Base-by-base conservation (phyloP, 2,329 filamentous ascomycete genomes). In the Chaetomium globosum region DNA sequence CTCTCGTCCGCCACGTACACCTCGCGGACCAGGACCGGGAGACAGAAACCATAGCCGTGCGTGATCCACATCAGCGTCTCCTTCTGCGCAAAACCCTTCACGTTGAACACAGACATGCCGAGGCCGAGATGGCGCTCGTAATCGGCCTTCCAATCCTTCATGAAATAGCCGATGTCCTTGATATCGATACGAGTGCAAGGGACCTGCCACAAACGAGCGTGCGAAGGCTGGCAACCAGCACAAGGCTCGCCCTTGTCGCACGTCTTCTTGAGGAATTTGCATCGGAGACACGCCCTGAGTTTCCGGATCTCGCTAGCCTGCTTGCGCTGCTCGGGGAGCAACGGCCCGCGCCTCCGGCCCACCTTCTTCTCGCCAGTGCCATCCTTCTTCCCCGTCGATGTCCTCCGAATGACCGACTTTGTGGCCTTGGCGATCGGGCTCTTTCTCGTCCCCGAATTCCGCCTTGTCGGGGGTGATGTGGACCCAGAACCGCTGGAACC, bases 201-300 rank as follows among this genome's bases (percentile, higher is more conserved):
- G 53, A 98, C 94, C 80, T 97, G 93, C 94, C 94, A 98, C 60
- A 98, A 84, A 69, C 94, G 89, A 69, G 94, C 94, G 77, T 98
- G 94, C 23, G 93, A 96, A 59, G 94, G 94, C 80, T 97, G 91
- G 81, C 94, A 98, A 56, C 94, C 94, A 73, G 89, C 91, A 79
- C 94, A 98, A 65, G 94, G 94, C 81, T 97, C 93, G 69, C 94
- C 94, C 82, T 96, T 97, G 79, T 98, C 94, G 76, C 94, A 98
- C 57, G 94, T 97, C 86, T 98, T 98, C 86, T 98, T 98, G 77
- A 98, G 84, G 82, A 97, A 98, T 81, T 97, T 97, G 86, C 94
- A 98, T 70, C 94, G 89, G 73, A 98, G 82, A 77, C 94, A 98
- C 56, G 94, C 94, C 75, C 94, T 87, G 72, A 97, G 83, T 80